Evolutionary conservation across 1,139 yeast species (phyloP), one percentile per base, ranked within the genome.

Genomic region (Kodamaea sp.): DNA sequence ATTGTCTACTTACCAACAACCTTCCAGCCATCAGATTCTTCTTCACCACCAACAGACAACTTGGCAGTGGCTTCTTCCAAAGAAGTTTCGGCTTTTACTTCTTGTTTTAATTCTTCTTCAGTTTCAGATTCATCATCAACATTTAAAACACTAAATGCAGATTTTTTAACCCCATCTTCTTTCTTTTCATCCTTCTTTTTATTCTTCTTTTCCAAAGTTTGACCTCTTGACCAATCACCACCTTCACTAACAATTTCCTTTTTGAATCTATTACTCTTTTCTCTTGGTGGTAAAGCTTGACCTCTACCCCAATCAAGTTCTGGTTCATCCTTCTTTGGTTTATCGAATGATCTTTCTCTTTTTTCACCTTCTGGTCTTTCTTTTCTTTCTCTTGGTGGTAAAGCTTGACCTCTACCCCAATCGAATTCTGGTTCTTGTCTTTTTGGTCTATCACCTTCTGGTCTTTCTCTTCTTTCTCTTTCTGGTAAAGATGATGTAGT

Each of bases 121-220:
- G 78, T 85, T 15, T 81, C 88, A 27, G 76, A 85, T 9, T 62
- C 72, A 31, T 58, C 67, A 37, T 83, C 90, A 41, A 71, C 67
- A 38, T 78, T 72, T 60, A 88, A 73, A 30, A 86, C 87, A 46
- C 81, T 77, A 58, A 73, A 88, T 24, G 75, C 63, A 11, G 88
- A 79, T 58, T 77, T 75, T 55, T 75, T 75, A 37, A 75, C 73
- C 46, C 29, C 25, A 57, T 57, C 45, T 54, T 45, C 38, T 49
- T 53, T 36, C 52, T 46, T 33, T 40, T 27, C 9, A 40, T 34
- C n/a, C 40, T 35, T 35, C 37, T 38, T 45, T 41, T 39, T 36
- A 31, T 34, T 29, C 28, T 15, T 24, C 34, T 31, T 24, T 34
- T 36, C 35, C 32, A 37, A 34, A 24, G 42, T 27, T 28, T 37